Evolutionary conservation across 352 stramenopile genomes (phyloP).

Genomic region (Peronospora belbahrii): DNA sequence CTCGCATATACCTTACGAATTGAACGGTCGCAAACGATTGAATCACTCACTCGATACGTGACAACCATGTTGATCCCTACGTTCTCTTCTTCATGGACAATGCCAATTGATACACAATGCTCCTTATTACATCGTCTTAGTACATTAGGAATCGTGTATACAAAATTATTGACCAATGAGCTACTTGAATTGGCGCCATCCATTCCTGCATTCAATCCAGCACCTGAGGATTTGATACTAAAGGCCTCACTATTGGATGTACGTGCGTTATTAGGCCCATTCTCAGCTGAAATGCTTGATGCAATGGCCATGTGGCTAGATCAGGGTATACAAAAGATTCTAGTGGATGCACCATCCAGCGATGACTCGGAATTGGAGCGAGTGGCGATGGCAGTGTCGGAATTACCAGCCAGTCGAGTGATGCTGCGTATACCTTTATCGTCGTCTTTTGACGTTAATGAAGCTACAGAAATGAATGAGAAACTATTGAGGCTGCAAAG

Average conservation of each 20-base stretch:
- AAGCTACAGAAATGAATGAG: constrained; percentile 17
- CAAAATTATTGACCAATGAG: constrained; percentile 22
- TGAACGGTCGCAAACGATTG: too few relatives aligned
- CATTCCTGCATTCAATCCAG: too few relatives aligned
- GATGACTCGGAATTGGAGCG: constrained; percentile 43
- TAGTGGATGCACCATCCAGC: constrained; percentile 39
- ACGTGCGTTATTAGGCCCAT: constrained; percentile 55
- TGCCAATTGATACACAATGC: constrained; percentile 13
- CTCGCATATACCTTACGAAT: too few relatives aligned
- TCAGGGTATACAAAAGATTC: constrained; percentile 43
- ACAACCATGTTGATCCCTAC: constrained; percentile 31
- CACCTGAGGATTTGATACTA: constrained; percentile 24
- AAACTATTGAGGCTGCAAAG: constrained; percentile 36
- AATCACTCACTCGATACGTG: too few relatives aligned
- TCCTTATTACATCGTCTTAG: constrained; percentile 37
- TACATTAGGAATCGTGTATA: constrained; percentile 36
- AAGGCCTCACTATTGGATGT: constrained; percentile 39
- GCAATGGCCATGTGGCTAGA: constrained; percentile 54
- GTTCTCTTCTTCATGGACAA: constrained; percentile 6
- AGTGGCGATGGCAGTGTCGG: constrained; percentile 47
- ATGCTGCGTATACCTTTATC: constrained; percentile 47
- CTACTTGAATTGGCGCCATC: constrained; percentile 25
- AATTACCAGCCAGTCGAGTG: constrained; percentile 55
- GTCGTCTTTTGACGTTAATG: constrained; percentile 13
- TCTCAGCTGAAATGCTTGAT: constrained; percentile 49